Evolutionary conservation across 148 eudicot genomes (phyloP).

Genomic region (Camellia granthamiana): DNA sequence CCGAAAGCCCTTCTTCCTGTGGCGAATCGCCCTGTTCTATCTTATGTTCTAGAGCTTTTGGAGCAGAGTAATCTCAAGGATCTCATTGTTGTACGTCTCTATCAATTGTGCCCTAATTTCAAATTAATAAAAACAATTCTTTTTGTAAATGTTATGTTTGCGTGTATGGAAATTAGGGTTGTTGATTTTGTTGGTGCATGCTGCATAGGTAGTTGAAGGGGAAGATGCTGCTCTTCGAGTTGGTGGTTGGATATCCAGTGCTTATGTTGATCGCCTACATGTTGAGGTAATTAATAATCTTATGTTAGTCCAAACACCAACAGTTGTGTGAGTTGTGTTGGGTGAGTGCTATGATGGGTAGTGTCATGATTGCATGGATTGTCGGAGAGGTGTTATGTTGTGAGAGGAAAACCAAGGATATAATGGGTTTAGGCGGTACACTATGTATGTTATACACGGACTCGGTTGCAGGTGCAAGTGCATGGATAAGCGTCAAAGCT

Average conservation of each 20-base stretch:
- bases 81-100: conserved; percentile 70
- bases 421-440: too few species aligned
- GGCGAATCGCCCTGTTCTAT: conserved; percentile 82
- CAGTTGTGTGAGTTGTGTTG: too few species aligned
- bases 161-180: not conserved
- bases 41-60: conserved; percentile 79
- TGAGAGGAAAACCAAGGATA: too few species aligned
- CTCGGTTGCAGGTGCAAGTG: too few species aligned
- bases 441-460: too few species aligned
- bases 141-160: not conserved
- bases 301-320: too few species aligned
- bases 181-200: not conserved
- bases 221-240: conserved; percentile 70
- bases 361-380: too few species aligned
- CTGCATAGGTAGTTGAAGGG: conserved; percentile 84
- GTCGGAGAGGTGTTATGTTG: too few species aligned
- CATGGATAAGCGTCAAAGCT: too few species aligned
- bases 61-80: conserved; percentile 83
- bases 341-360: too few species aligned
- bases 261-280: conserved; percentile 80
- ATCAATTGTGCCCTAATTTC: not conserved
- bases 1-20: conserved; percentile 94
- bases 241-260: conserved; percentile 78
- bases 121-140: not conserved
- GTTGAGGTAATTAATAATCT: conserved; percentile 52